Evolutionary conservation across 2,329 filamentous ascomycete genomes (phyloP).

Genomic region (Alternaria dauci): DNA sequence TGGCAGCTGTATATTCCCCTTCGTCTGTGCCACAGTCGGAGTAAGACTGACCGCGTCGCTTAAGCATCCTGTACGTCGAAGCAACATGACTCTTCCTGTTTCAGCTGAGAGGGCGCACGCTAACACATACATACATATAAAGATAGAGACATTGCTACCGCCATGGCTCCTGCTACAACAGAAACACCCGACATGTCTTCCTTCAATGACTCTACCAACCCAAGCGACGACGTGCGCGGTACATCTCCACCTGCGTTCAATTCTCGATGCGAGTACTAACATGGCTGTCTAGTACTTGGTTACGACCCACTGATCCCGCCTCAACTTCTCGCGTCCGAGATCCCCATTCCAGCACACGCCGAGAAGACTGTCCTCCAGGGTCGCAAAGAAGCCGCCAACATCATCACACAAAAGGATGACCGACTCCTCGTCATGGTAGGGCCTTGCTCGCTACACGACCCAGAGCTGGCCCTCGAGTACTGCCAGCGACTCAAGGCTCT

Average conservation of each 20-base stretch:
- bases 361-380: slow-evolving; percentile 75
- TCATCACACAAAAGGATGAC: slow-evolving; percentile 82
- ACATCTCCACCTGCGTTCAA: slow-evolving; percentile 18
- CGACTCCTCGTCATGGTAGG: slow-evolving; percentile 93
- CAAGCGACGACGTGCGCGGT: slow-evolving; percentile 64
- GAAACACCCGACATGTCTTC: slow-evolving; percentile 39
- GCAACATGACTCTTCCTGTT: background rate
- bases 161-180: slow-evolving; percentile 28
- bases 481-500: slow-evolving; percentile 78
- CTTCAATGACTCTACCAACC: slow-evolving; percentile 38
- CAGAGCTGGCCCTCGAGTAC: slow-evolving; percentile 86
- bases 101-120: slow-evolving; percentile 9
- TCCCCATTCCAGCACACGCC: slow-evolving; percentile 70
- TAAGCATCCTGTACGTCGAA: slow-evolving; percentile 14
- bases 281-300: slow-evolving; percentile 72
- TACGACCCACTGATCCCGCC: slow-evolving; percentile 94
- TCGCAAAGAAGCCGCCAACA: slow-evolving; percentile 72
- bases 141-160: slow-evolving; percentile 11
- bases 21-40: slow-evolving; percentile 17
- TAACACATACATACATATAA: slow-evolving; percentile 24
- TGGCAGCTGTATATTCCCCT: slow-evolving; percentile 5
- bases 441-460: slow-evolving; percentile 97
- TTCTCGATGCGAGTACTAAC: slow-evolving; percentile 21
- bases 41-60: slow-evolving; percentile 24
- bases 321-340: slow-evolving; percentile 83